phyloP scores from a whole-genome alignment of 257 asterid species.

The Solanum tacnaense region DNA sequence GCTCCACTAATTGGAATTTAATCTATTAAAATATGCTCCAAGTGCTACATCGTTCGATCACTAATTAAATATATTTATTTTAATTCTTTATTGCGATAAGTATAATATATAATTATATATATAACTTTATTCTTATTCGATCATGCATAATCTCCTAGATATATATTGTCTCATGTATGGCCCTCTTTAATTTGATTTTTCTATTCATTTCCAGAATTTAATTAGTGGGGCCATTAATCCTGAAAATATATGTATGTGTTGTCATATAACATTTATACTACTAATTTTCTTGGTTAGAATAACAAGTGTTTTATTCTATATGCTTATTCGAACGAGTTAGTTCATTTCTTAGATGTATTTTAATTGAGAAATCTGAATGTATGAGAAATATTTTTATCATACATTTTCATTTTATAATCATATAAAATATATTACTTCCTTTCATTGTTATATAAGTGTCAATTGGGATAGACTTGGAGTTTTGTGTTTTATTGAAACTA shows the following conservation, averaged over 20 bases:
- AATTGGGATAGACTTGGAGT: background rate
- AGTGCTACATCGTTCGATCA: background rate
- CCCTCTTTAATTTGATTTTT: background rate
- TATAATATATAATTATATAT: background rate
- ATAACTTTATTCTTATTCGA: background rate
- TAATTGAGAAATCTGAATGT: background rate
- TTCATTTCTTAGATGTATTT: background rate
- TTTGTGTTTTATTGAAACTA: background rate
- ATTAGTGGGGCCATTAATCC: background rate
- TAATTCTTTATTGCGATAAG: background rate
- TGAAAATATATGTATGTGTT: background rate
- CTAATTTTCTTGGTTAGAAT: background rate
- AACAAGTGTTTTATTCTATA: background rate
- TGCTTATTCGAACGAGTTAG: background rate
- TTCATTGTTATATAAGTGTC: background rate
- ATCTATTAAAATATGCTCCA: background rate
- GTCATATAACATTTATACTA: background rate
- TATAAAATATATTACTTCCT: background rate
- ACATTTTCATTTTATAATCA: background rate
- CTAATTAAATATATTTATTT: background rate
- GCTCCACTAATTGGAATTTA: background rate
- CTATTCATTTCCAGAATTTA: background rate
- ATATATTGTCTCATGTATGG: background rate
- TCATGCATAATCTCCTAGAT: constrained; percentile 3
- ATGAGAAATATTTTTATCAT: background rate